Percentiles rank a stretch among this genome's conserved stretches.
Conservation (phyloP, 306 rosid species). For the Luffa aegyptiaca region DNA sequence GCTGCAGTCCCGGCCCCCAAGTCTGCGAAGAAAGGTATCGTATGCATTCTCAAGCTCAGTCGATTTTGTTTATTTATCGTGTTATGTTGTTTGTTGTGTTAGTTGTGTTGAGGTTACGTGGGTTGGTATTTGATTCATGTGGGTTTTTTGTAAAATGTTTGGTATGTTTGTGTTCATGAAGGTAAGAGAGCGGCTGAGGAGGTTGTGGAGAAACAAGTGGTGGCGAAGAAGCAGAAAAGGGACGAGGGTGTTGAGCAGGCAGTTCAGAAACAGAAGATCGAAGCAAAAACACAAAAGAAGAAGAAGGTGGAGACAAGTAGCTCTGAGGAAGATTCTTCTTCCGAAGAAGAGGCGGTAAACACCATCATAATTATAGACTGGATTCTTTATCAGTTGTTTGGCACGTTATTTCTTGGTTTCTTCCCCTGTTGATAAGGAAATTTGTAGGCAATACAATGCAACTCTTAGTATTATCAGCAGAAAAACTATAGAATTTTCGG, state of each 20-base stretch:
- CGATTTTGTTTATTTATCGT: not conserved
- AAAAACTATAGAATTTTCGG: not conserved
- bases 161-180: not conserved
- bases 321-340: slow-evolving; percentile 47
- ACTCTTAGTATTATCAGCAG: not conserved
- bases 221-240: slow-evolving; percentile 58
- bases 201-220: slow-evolving; percentile 35
- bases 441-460: not conserved
- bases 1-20: slow-evolving; percentile 33
- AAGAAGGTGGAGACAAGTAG: slow-evolving; percentile 34
- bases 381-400: not conserved
- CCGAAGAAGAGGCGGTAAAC: slow-evolving; percentile 49
- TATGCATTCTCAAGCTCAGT: not conserved
- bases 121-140: not conserved
- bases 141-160: not conserved
- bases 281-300: slow-evolving; percentile 30
- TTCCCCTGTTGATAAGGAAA: not conserved
- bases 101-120: not conserved
- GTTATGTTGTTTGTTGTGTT: not conserved
- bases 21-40: slow-evolving; percentile 58
- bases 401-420: not conserved
- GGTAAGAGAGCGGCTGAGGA: slow-evolving; percentile 69
- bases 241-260: slow-evolving; percentile 33
- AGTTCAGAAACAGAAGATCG: slow-evolving; percentile 40
- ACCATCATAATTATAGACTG: not conserved